Evolutionary conservation across 805 yeast species (phyloP).

Genomic region (Candida coleopterorum): DNA sequence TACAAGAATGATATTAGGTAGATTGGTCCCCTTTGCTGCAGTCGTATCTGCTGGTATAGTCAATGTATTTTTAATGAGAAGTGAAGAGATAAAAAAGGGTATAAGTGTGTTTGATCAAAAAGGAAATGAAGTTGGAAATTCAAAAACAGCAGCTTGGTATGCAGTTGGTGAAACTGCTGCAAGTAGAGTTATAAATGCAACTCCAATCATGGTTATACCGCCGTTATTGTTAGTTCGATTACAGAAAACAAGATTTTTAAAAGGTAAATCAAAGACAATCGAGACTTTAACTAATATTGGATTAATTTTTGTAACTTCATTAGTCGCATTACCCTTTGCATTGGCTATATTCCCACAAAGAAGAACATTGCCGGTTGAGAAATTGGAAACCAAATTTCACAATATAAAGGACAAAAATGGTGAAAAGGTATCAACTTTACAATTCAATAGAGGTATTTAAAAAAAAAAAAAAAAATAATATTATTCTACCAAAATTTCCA

Average conservation of each 20-base stretch:
- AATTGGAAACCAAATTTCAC: conserved; percentile 62
- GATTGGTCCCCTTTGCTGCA: conserved; percentile 97
- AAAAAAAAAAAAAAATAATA: too few relatives aligned
- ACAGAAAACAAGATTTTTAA: conserved; percentile 60
- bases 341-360: conserved; percentile 93
- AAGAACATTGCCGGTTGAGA: conserved; percentile 52
- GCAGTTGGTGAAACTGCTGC: conserved; percentile 98
- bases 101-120: conserved; percentile 63
- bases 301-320: conserved; percentile 77
- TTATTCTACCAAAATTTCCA: conserved; percentile 72
- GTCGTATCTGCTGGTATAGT: conserved; percentile 96
- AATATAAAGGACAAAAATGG: conserved; percentile 62
- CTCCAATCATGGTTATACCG: conserved; percentile 97
- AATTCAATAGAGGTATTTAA: conserved; percentile 92
- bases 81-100: conserved; percentile 87
- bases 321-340: conserved; percentile 89
- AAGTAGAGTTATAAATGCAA: conserved; percentile 90
- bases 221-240: conserved; percentile 77
- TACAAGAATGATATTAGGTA: conserved; percentile 67
- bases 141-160: conserved; percentile 79
- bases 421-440: conserved; percentile 50
- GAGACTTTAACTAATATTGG: conserved; percentile 80
- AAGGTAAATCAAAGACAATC: conserved; percentile 58
- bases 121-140: conserved; percentile 59
- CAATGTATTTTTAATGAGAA: conserved; percentile 94